Evolutionary conservation across 75 land plant genomes (phyloP).

Genomic region (Azolla pinnata): DNA sequence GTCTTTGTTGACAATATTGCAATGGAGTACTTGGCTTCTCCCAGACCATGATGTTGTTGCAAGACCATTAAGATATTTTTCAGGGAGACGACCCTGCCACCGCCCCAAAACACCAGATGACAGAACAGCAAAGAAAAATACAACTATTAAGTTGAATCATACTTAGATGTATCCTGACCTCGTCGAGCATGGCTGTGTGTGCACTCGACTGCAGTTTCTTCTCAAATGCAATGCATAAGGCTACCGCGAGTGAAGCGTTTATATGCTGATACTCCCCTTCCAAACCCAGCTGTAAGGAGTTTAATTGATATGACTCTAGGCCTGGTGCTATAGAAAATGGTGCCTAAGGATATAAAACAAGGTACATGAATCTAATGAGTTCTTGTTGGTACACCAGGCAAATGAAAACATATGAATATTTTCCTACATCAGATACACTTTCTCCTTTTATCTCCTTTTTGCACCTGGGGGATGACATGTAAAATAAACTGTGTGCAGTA

Average conservation of each 20-base stretch:
- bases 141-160: neutral
- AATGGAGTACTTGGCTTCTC: slow-evolving; percentile 68
- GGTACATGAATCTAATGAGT: neutral
- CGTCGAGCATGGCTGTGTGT: neutral
- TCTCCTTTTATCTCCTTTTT: too few species aligned
- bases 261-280: slow-evolving; percentile 74
- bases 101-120: slow-evolving; percentile 1
- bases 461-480: too few species aligned
- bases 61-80: slow-evolving; percentile 68
- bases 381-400: too few species aligned
- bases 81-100: slow-evolving; percentile 35
- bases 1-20: slow-evolving; percentile 9
- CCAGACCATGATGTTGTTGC: slow-evolving; percentile 61
- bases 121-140: neutral
- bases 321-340: slow-evolving; percentile 49
- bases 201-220: slow-evolving; percentile 28
- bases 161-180: too few species aligned
- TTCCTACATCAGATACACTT: too few species aligned
- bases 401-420: too few species aligned
- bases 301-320: slow-evolving; percentile 37
- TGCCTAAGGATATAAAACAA: slow-evolving; percentile 28
- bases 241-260: slow-evolving; percentile 83
- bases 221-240: slow-evolving; percentile 58
- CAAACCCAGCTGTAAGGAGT: slow-evolving; percentile 55
- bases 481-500: too few species aligned